Base-by-base conservation (phyloP, 345 rosid species). In the Lumnitzera littorea region DNA sequence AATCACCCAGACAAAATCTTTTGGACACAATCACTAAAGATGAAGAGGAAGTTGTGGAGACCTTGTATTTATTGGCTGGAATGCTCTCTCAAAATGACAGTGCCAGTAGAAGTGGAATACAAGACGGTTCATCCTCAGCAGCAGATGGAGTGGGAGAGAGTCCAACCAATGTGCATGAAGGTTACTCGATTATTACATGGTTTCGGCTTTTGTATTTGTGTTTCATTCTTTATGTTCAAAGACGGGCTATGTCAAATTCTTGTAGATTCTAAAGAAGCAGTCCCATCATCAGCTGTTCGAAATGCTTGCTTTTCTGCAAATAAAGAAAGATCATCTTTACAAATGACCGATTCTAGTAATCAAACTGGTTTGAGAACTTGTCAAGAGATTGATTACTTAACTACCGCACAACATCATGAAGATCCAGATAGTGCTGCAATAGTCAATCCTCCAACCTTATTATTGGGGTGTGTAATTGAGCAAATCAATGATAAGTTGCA, bases 41-140 rank as follows among this genome's bases (percentile, higher is more conserved):
- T 62, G 98, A 91, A 84, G 86, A 85, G 73, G 98, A 91, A 80
- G 98, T 85, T 57, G 98, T 72, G n/a, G 95, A 89, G 74, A 82
- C 96, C 29, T 70, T 91, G 58, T 85, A 70, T 70, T 78, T 87
- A 65, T 75, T 91, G 82, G 98, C 98, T 8, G 86, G 78, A 68
- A 79, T 87, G 91, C 79, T 85, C 70, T 71, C 75, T 11, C 72
- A 74, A 67, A 46, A 60, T 70, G 67, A 29, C 63, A 20, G 64
- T 15, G 20, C 58, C 46, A 66, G 50, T 65, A 72, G 64, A 52
- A 72, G 53, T 64, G 65, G 75, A 62, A 62, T 67, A 29, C 50
- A 53, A 13, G 70, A 77, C 62, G 68, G 60, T 53, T 57, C 49
- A 29, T 51, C 62, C 60, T 52, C 70, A 49, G 55, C 80, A 67